Evolutionary conservation across 2,329 filamentous ascomycete genomes (phyloP).

Genomic region (Colletotrichum sp.): DNA sequence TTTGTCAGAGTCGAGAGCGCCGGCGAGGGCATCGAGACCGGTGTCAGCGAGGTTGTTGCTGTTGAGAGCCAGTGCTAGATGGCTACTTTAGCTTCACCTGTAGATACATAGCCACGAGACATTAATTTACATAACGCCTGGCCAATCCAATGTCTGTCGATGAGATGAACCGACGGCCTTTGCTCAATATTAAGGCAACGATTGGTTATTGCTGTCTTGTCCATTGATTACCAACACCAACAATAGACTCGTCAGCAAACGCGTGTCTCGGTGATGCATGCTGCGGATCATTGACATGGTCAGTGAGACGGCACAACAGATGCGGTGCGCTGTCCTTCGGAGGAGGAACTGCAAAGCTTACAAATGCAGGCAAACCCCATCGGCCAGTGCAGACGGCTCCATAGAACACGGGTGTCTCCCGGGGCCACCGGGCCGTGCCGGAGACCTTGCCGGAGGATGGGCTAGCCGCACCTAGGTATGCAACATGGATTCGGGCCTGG

Average conservation of each 20-base stretch:
- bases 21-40: neutral
- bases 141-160: neutral
- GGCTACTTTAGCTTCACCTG: neutral
- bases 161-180: neutral
- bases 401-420: neutral
- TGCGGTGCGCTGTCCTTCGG: neutral
- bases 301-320: neutral
- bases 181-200: neutral
- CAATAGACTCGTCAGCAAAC: neutral
- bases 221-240: neutral
- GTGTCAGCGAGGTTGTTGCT: neutral
- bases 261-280: neutral
- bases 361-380: neutral
- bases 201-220: neutral
- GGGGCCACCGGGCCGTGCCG: neutral
- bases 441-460: neutral
- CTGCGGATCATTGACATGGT: neutral
- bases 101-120: neutral
- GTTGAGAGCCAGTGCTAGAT: neutral
- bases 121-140: neutral
- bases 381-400: neutral
- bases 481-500: neutral
- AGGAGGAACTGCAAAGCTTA: neutral
- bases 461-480: neutral
- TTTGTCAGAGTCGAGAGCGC: neutral